Evolutionary conservation across 2,329 filamentous ascomycete species (phyloP), one percentile per base, ranked within the genome.

Genomic region (Arthrobotrys sphaeroides): DNA sequence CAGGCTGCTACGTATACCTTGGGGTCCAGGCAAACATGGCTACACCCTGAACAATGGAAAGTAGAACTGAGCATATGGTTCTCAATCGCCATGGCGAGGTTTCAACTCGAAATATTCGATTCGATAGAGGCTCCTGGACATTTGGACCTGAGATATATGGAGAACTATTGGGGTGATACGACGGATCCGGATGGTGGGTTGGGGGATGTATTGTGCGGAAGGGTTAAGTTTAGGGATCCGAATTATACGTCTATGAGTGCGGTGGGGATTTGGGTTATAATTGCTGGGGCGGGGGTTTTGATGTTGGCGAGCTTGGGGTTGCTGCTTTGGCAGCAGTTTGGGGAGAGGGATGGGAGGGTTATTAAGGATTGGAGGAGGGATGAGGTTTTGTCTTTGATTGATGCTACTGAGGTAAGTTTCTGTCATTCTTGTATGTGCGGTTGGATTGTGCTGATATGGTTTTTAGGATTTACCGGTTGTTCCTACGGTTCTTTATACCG

Each of bases 31-130:
- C 55, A 61, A 45, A 45, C 33, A 6, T 18, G 38, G 38, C 55
- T 61, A 28, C 36, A 61, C 5, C 55, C 36, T 12, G 55, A 61
- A 45, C 55, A 61, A 45, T 61, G 55, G 55, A 61, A 61, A 20
- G 5, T 45, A 2, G 55, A 61, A 20, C 36, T 61, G 2, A 45
- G 16, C 18, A 13, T 13, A 6, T 61, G 55, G 55, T 61, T 61
- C 24, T 16, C 55, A 5, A 61, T 61, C 2, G 33, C 55, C 1
- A 43, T 61, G 38, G 55, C 55, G 7, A 61, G n/a, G 38, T 5
- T 61, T 5, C 55, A 61, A 20, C 36, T 61, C 16, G 55, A 24
- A 24, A 61, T 18, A 5, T 24, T 61, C 7, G n/a, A 61, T 12
- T 43, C 55, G n/a, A 61, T 43, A n/a, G 55, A 61, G 13, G 24